Evolutionary conservation across 345 rosid genomes (phyloP).

Genomic region (Eutrema yunnanense): DNA sequence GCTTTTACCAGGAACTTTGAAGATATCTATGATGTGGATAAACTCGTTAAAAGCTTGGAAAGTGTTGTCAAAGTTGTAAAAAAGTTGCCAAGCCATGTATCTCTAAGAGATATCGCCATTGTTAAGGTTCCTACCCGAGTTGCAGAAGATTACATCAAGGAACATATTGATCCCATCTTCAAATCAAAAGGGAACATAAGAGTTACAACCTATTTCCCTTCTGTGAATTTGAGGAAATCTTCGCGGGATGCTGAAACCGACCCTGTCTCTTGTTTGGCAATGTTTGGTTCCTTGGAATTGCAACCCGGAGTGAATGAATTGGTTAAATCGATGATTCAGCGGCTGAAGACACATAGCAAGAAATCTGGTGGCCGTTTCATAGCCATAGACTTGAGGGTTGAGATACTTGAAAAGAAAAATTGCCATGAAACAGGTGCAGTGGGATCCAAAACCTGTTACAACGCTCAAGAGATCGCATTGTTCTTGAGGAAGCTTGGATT

Average conservation of each 20-base stretch:
- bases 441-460: slow-evolving; percentile 70
- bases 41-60: slow-evolving; percentile 59
- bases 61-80: slow-evolving; percentile 62
- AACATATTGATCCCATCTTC: slow-evolving; percentile 59
- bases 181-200: slow-evolving; percentile 75
- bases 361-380: slow-evolving; percentile 67
- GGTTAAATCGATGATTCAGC: slow-evolving; percentile 71
- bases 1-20: slow-evolving; percentile 66
- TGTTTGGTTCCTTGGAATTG: slow-evolving; percentile 81
- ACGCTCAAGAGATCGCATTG: slow-evolving; percentile 66
- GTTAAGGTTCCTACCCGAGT: slow-evolving; percentile 88
- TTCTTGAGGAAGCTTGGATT: slow-evolving; percentile 88
- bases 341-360: slow-evolving; percentile 66
- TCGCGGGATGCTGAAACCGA: slow-evolving; percentile 48
- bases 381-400: slow-evolving; percentile 90
- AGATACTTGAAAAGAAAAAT: slow-evolving; percentile 62
- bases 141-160: slow-evolving; percentile 64
- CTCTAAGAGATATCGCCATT: slow-evolving; percentile 57
- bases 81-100: slow-evolving; percentile 52
- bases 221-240: slow-evolving; percentile 79
- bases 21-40: slow-evolving; percentile 77
- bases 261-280: slow-evolving; percentile 69
- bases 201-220: slow-evolving; percentile 83
- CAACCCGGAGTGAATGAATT: slow-evolving; percentile 62
- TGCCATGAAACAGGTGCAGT: slow-evolving; percentile 43